Conservation (phyloP, 345 rosid species). For the Salix dunnii region DNA sequence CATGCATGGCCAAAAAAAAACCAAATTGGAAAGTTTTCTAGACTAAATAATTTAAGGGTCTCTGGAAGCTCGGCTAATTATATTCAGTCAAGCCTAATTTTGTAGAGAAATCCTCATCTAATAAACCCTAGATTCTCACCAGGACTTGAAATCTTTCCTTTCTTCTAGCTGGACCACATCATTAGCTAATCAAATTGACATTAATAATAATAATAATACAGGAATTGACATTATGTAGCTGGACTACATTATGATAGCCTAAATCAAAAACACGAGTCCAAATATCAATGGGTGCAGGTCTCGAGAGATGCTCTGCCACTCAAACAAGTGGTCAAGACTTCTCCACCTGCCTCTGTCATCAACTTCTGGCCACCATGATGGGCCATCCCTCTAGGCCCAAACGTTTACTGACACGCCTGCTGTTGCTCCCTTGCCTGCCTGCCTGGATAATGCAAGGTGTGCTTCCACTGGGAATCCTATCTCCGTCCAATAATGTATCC, state of each 20-base stretch:
- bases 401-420: neutral
- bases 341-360: constrained; percentile 5
- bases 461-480: neutral
- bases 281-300: neutral
- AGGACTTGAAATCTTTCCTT: no score
- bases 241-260: no score
- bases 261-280: no score
- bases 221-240: neutral
- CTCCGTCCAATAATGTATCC: neutral
- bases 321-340: constrained; percentile 33
- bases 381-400: neutral
- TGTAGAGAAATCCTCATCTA: no score
- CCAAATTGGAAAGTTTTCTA: no score
- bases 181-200: neutral
- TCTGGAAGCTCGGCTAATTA: no score
- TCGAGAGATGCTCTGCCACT: constrained; percentile 11
- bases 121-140: no score
- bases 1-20: no score
- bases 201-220: neutral
- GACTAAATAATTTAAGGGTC: no score
- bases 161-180: no score
- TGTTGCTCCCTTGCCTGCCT: neutral
- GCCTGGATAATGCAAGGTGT: neutral
- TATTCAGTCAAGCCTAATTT: no score
- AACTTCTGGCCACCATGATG: constrained; percentile 21